Evolutionary conservation across 1,139 yeast genomes (phyloP), one percentile per base, ranked within the genome.

Genomic region (Petasospora rhodanensis): DNA sequence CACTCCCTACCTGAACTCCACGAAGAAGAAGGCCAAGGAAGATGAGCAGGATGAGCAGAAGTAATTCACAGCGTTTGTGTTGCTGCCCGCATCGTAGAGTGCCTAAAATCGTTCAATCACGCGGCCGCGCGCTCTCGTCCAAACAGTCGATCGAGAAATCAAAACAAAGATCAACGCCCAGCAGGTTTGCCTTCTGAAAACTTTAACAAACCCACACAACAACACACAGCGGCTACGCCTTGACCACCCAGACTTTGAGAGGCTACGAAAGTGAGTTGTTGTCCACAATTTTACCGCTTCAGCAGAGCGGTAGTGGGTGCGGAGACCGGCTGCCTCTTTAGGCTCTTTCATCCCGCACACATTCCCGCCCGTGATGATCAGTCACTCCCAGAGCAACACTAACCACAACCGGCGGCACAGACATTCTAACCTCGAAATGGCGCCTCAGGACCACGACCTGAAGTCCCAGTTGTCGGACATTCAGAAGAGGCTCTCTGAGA

Each of bases 401-500:
- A 29, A 26, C 28, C n/a, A 31, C 23, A 14, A 8, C 23, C 13
- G 17, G 28, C 32, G 30, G 26, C 16, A 10, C 35, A 29, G 30
- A 18, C 19, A 16, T 12, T 18, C 7, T 16, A 17, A 9, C 10
- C 4, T 15, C 15, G 26, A n/a, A 5, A 48, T 48, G 52, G 45
- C 52, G 10, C 47, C 47, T 20, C 38, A 51, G n/a, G 54, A 51
- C 15, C 40, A 48, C n/a, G 81, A 76, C 45, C 66, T 77, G 41
- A 65, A 79, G 43, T 68, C 71, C 27, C 84, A 78, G 52, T 63
- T 79, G 35, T 72, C 75, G 17, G 80, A 76, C 45, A 67, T 78
- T 38, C 83, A 77, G 54, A 68, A 66, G 45, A 64, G 76, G 42
- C 57, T 76, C 29, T 69, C 73, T 38, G 66, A 53, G 31, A 59